Base-by-base conservation (phyloP, 305 asterid genomes). In the Caryopteris hybrid region DNA sequence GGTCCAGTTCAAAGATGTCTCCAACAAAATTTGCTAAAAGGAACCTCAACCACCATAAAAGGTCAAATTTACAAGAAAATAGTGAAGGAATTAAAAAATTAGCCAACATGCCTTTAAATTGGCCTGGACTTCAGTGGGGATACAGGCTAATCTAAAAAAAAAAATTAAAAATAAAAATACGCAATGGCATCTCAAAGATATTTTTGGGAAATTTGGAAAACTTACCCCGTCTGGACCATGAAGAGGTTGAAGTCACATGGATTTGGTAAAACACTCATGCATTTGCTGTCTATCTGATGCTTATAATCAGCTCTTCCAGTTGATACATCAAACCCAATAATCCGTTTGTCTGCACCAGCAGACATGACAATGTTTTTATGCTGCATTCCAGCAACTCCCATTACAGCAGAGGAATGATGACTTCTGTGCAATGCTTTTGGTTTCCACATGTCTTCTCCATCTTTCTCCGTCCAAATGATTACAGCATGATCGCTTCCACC, bases 401-500 rank as follows among this genome's bases (percentile, higher is more conserved):
- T 89, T 41, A 94, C 97, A 58, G 98, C 96, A 76, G 98, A 89
- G 65, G 99, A 77, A 77, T 94, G 99, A 63, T 50, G 10, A 45
- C 59, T 65, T 69, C 72, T 83, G 78, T 91, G 98, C 79, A 94
- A 64, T 16, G 82, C 4, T 67, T 76, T 83, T 55, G 86, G 83
- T 75, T 81, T 89, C 98, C 98, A 94, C 43, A 75, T 74, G 77
- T 80, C 78, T 54, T 85, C 91, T 48, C 78, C 84, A 20, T 79
- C 86, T 74, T 80, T 84, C 68, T 88, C 87, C 1, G 80, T 77
- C 99, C 99, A 94, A 50, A 87, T 83, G 75, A 89, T 36, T 27
- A 91, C 98, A 25, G 89, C 96, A 66, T 94, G 99, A 80, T 94
- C 99, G 68, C 92, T 84, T 63, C 99, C 99, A 58, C 94, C 95